These are phyloP conservation scores for Cercospora sp. DNA, from an alignment of 2,329 filamentous ascomycete species.

Conservation along the genomic window DNA sequence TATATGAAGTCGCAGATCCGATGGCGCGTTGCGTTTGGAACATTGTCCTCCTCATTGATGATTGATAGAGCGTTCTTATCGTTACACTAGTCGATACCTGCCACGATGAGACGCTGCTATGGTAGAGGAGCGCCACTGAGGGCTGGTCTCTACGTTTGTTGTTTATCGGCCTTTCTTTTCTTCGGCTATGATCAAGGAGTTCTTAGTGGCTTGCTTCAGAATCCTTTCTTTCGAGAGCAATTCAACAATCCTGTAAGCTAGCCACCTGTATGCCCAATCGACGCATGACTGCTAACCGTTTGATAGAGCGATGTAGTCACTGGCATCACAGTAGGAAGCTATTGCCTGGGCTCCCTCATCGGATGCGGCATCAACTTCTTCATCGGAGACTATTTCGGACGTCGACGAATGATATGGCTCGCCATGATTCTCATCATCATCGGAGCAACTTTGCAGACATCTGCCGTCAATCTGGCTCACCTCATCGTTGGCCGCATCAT, in stretches of 20 bases:
- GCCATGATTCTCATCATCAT: constrained; percentile 53
- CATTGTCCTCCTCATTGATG: background rate
- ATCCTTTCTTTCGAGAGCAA: constrained; percentile 26
- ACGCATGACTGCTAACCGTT: background rate
- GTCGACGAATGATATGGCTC: constrained; percentile 52
- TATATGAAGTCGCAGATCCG: background rate
- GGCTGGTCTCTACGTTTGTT: constrained; percentile 25
- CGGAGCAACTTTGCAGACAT: constrained; percentile 45
- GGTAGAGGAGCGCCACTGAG: constrained; percentile 26
- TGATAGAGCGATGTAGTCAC: constrained; percentile 19
- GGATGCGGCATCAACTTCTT: constrained; percentile 54
- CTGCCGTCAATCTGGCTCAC: constrained; percentile 40
- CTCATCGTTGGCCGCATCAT: constrained; percentile 54
- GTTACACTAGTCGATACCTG: background rate
- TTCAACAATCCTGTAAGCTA: constrained; percentile 23
- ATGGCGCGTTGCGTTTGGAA: background rate
- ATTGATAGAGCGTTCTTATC: background rate
- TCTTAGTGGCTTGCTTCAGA: constrained; percentile 27
- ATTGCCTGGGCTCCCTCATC: constrained; percentile 62
- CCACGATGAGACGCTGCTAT: constrained; percentile 20
- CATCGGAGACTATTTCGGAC: constrained; percentile 52
- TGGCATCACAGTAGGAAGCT: constrained; percentile 49
- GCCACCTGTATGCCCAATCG: background rate
- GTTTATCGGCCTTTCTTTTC: constrained; percentile 28
- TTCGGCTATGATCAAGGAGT: constrained; percentile 28